Conservation (phyloP, 345 rosid species). For the Bruguiera sexangula region DNA sequence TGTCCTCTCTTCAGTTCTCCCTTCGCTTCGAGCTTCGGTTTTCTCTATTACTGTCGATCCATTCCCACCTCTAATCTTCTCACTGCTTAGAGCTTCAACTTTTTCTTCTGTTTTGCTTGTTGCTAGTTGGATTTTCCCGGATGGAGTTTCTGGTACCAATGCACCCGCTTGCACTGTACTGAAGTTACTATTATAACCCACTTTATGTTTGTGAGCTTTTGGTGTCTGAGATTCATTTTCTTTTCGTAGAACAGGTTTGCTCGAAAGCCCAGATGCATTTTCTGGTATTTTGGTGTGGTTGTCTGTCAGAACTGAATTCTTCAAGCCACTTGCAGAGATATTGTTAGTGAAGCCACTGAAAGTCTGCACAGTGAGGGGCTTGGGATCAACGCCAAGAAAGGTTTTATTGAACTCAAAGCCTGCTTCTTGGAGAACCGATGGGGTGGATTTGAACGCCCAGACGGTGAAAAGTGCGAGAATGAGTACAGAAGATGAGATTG, state of each 20-base stretch:
- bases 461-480: constrained; percentile 50
- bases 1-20: constrained; percentile 27
- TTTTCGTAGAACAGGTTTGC: constrained; percentile 21
- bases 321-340: constrained; percentile 24
- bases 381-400: constrained; percentile 15
- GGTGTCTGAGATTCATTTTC: constrained; percentile 16
- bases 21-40: constrained; percentile 32
- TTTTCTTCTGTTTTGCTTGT: background rate
- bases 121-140: constrained; percentile 6
- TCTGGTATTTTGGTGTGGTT: constrained; percentile 28
- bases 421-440: constrained; percentile 40
- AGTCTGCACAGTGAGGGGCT: constrained; percentile 27
- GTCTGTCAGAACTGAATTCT: constrained; percentile 32
- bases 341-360: constrained; percentile 23
- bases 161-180: constrained; percentile 20
- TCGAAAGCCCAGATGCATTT: constrained; percentile 44
- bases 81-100: constrained; percentile 22
- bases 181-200: constrained; percentile 15
- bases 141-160: constrained; percentile 20
- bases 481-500: constrained; percentile 54
- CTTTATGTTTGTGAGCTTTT: constrained; percentile 10
- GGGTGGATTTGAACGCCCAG: constrained; percentile 52
- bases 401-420: constrained; percentile 37
- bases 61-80: constrained; percentile 13
- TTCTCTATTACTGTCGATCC: constrained; percentile 17